These are phyloP conservation scores for Ceratobasidium sp. DNA, from an alignment of 1,284 basidiomycete species.

Conservation along the genomic window DNA sequence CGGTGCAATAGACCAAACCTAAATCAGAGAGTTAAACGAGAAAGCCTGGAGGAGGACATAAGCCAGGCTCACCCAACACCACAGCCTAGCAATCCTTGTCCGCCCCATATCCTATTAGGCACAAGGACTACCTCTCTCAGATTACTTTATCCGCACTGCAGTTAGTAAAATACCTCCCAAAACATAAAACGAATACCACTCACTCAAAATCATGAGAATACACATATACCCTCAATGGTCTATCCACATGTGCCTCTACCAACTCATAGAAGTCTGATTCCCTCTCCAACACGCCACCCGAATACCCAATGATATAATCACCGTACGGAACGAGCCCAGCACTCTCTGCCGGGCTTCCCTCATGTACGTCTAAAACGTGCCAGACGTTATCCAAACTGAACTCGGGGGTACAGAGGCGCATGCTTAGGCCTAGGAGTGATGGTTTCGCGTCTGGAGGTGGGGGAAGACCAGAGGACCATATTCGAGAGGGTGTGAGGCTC, in stretches of 20 bases:
- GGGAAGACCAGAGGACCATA: conserved; percentile 67
- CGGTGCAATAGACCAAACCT: conserved; percentile 85
- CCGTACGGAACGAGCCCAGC: conserved; percentile 89
- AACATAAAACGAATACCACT: conserved; percentile 58
- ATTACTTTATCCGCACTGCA: conserved; percentile 67
- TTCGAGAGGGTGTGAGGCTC: conserved; percentile 83
- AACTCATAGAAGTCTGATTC: conserved; percentile 98
- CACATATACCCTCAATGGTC: conserved; percentile 92
- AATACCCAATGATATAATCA: conserved; percentile 94
- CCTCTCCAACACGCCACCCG: conserved; percentile 90
- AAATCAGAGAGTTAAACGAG: neutral
- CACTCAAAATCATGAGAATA: conserved; percentile 98
- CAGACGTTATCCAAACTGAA: conserved; percentile 92
- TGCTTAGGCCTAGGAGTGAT: conserved; percentile 90
- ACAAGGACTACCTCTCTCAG: conserved; percentile 92
- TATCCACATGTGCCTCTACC: conserved; percentile 95
- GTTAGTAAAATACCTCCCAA: conserved; percentile 49
- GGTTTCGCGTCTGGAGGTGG: conserved; percentile 57
- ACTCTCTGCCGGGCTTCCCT: conserved; percentile 95
- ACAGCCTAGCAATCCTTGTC: conserved; percentile 92
- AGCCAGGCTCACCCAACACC: conserved; percentile 80
- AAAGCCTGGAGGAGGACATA: conserved; percentile 2
- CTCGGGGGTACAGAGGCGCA: conserved; percentile 92
- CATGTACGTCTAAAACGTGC: conserved; percentile 97
- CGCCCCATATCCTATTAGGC: conserved; percentile 96